phyloP scores from a whole-genome alignment of 2,329 filamentous ascomycete species.

The Polychaeton citri region DNA sequence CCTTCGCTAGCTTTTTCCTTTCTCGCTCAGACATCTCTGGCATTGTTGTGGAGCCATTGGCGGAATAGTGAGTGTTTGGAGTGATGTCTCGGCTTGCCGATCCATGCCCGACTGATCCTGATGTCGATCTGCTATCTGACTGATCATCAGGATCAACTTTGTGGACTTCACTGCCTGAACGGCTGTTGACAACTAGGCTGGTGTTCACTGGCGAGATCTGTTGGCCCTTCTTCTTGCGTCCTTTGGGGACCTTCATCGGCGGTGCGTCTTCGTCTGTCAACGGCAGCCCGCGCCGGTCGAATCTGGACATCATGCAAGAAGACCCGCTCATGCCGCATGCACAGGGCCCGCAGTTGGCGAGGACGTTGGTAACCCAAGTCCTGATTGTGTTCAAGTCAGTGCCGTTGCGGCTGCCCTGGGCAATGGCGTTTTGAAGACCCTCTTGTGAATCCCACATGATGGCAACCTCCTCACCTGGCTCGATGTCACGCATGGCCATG shows the following conservation, averaged over 20 bases:
- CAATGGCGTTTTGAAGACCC: background rate
- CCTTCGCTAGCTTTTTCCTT: slow-evolving; percentile 48
- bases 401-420: slow-evolving; percentile 7
- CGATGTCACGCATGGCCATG: slow-evolving; percentile 67
- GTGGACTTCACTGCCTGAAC: slow-evolving; percentile 45
- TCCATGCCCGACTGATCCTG: slow-evolving; percentile 42
- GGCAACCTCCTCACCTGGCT: slow-evolving; percentile 57
- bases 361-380: slow-evolving; percentile 53
- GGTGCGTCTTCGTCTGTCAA: slow-evolving; percentile 6
- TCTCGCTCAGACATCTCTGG: slow-evolving; percentile 48
- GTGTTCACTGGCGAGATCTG: slow-evolving; percentile 42
- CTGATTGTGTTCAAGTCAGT: slow-evolving; percentile 28
- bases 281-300: slow-evolving; percentile 17
- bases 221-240: slow-evolving; percentile 32
- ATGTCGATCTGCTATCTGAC: slow-evolving; percentile 43
- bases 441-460: slow-evolving; percentile 39
- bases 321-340: slow-evolving; percentile 45
- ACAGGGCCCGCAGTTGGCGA: slow-evolving; percentile 69
- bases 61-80: slow-evolving; percentile 39
- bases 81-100: slow-evolving; percentile 49
- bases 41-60: slow-evolving; percentile 29
- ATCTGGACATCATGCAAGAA: slow-evolving; percentile 21
- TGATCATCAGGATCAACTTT: slow-evolving; percentile 40
- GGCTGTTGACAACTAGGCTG: slow-evolving; percentile 40
- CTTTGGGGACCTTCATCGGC: slow-evolving; percentile 25